Evolutionary conservation across 1,139 yeast species (phyloP).

Genomic region (Pichia sp.): DNA sequence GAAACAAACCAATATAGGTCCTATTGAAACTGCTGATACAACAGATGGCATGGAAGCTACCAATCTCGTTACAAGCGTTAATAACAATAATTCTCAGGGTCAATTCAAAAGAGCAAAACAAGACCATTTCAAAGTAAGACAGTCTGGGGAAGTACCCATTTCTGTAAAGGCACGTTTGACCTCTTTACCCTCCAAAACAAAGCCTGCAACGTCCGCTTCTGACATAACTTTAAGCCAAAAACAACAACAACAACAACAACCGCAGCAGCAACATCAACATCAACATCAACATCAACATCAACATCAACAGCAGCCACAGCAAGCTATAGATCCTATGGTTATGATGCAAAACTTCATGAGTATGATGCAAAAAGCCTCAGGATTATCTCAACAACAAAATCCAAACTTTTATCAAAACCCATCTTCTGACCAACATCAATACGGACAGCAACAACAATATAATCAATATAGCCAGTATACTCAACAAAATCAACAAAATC

Average conservation of each 20-base stretch:
- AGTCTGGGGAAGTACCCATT: constrained; percentile 1
- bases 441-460: constrained; percentile 16
- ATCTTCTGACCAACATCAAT: constrained; percentile 21
- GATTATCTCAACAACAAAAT: neutral
- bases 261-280: constrained; percentile 1
- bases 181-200: constrained; percentile 19
- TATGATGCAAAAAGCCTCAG: constrained; percentile 14
- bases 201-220: neutral
- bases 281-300: no score
- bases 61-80: no score
- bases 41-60: constrained; percentile 18
- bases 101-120: neutral
- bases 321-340: constrained; percentile 7
- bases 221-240: no score
- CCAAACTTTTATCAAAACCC: neutral
- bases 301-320: no score
- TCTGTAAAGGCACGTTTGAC: constrained; percentile 25
- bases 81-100: neutral
- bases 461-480: neutral
- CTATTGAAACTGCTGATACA: constrained; percentile 15
- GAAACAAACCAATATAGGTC: constrained; percentile 17
- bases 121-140: neutral
- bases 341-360: constrained; percentile 17
- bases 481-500: constrained; percentile 1
- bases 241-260: neutral